These are phyloP conservation scores for Fraxinus paxiana DNA, from an alignment of 305 asterid species.

Conservation along the genomic window DNA sequence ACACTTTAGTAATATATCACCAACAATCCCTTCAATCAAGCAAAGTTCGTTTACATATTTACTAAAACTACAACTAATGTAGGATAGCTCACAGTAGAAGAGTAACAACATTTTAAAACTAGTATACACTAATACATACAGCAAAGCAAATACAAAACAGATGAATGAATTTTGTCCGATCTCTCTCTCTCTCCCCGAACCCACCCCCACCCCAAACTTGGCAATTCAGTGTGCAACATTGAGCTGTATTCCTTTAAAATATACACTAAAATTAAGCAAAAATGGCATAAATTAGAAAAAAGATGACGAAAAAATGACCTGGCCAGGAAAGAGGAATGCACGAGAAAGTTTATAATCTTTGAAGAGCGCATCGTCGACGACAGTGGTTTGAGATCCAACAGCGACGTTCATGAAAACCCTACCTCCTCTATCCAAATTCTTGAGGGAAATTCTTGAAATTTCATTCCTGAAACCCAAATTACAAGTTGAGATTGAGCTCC, in stretches of 20 bases:
- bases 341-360: slow-evolving; percentile 65
- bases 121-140: neutral
- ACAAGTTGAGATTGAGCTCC: slow-evolving; percentile 25
- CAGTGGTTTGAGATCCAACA: slow-evolving; percentile 56
- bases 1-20: neutral
- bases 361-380: slow-evolving; percentile 59
- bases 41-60: neutral
- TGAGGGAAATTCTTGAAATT: slow-evolving; percentile 32
- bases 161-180: neutral
- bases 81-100: neutral
- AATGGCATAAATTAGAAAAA: neutral
- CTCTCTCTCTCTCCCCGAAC: neutral
- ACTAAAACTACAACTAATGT: neutral
- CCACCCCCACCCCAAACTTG: neutral
- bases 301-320: slow-evolving; percentile 41
- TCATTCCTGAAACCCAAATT: slow-evolving; percentile 43
- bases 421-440: slow-evolving; percentile 47
- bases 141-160: neutral
- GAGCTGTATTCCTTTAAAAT: neutral
- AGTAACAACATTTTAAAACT: neutral
- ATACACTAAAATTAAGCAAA: neutral
- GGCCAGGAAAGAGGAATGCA: slow-evolving; percentile 96
- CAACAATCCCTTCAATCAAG: neutral
- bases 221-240: slow-evolving; percentile 15
- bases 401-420: slow-evolving; percentile 64